These are phyloP conservation scores for Setaria italica DNA, from an alignment of 202 grass and related monocot genomes.

Conservation along the genomic window DNA sequence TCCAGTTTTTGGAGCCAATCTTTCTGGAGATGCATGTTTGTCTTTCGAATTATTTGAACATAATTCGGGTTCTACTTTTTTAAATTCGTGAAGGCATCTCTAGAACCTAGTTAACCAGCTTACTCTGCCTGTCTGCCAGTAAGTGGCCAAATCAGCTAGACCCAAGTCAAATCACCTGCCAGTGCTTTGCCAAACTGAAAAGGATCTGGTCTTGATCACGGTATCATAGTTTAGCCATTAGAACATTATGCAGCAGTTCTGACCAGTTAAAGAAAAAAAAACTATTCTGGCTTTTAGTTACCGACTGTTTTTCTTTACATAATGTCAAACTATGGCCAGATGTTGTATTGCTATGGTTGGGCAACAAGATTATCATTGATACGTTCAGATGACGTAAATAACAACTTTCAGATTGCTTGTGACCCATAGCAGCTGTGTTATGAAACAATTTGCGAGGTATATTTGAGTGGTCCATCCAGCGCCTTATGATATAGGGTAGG, in stretches of 20 bases:
- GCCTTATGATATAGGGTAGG: neutral
- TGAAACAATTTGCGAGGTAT: neutral
- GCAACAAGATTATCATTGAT: slow-evolving; percentile 9
- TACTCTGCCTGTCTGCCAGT: neutral
- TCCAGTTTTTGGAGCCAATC: neutral
- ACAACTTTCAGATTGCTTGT: neutral
- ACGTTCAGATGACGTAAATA: neutral
- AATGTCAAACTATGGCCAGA: neutral
- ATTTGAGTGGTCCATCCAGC: neutral
- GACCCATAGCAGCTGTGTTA: neutral
- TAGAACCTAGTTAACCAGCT: neutral
- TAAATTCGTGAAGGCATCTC: neutral
- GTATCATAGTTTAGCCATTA: neutral
- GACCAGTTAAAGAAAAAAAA: neutral
- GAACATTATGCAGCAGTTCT: neutral
- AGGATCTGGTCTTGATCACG: neutral
- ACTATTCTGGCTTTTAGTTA: neutral
- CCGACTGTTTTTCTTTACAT: neutral
- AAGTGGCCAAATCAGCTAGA: neutral
- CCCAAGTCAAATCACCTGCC: neutral
- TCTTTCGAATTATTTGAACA: neutral
- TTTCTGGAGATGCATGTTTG: neutral
- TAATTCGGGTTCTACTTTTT: neutral
- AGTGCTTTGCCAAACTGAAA: neutral
- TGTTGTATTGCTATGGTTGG: neutral